phyloP scores from a whole-genome alignment of 371 early-diverging fungal species.

The Circinella umbellata region DNA sequence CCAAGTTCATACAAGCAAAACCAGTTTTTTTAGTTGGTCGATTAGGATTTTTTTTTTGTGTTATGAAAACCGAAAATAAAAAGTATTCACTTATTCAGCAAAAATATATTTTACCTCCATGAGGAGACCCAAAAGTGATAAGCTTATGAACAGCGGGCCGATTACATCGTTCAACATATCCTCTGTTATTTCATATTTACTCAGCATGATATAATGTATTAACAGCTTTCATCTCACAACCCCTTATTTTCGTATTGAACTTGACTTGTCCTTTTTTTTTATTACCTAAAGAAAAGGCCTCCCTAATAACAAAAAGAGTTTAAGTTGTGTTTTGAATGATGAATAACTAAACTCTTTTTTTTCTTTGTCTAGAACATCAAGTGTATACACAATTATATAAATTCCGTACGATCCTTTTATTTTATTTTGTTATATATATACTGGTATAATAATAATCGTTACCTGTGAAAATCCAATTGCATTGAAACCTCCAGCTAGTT shows the following conservation, averaged over 20 bases:
- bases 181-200: conserved; percentile 42
- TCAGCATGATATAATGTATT: background rate
- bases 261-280: background rate
- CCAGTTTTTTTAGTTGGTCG: too few species aligned
- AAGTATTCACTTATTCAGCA: too few species aligned
- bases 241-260: background rate
- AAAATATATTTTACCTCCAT: conserved; percentile 49
- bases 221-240: background rate
- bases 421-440: too few species aligned
- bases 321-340: background rate
- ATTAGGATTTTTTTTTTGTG: too few species aligned
- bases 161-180: conserved; percentile 83
- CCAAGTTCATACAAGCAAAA: too few species aligned
- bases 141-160: conserved; percentile 75
- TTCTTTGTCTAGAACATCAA: background rate
- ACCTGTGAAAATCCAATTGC: conserved; percentile 95
- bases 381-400: background rate
- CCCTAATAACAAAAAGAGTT: conserved; percentile 34
- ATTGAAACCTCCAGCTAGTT: conserved; percentile 79
- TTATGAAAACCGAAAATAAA: too few species aligned
- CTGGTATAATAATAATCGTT: conserved; percentile 9
- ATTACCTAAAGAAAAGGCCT: conserved; percentile 63
- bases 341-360: background rate
- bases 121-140: conserved; percentile 90
- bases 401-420: too few species aligned